Percentiles rank a stretch among this genome's conserved stretches.
Conservation (phyloP, 169 alveolate genomes). For the Cryptosporidium sp. region DNA sequence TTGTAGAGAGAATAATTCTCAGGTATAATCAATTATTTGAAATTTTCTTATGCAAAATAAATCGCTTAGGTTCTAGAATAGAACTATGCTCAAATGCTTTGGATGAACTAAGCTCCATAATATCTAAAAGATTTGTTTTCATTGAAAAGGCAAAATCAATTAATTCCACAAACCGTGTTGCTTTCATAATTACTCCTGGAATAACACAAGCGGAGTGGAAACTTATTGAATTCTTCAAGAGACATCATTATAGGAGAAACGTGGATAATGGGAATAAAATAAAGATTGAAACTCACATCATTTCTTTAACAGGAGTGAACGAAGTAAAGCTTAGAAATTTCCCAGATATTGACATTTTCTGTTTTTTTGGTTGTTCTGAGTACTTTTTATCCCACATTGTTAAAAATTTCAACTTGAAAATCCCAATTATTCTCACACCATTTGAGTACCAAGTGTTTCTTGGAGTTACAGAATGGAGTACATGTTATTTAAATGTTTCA, state of each 20-base stretch:
- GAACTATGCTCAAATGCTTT: not conserved
- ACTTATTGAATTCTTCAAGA: not conserved
- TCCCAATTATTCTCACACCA: constrained; percentile 39
- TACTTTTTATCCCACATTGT: constrained; percentile 23
- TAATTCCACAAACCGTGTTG: not conserved
- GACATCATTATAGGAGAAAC: constrained; percentile 6
- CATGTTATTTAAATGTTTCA: not conserved
- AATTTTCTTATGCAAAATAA: not conserved
- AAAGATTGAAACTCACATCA: constrained; percentile 34
- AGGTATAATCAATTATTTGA: constrained; percentile 38
- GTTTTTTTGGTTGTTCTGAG: constrained; percentile 64
- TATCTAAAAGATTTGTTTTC: constrained; percentile 27
- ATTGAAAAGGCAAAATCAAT: constrained; percentile 58
- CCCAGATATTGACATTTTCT: constrained; percentile 52
- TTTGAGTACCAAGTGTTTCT: constrained; percentile 56
- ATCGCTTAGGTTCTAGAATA: not conserved
- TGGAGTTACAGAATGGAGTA: constrained; percentile 59
- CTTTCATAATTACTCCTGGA: constrained; percentile 47
- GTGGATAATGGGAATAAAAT: constrained; percentile 8
- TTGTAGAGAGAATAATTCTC: constrained; percentile 21
- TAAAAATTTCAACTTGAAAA: not conserved
- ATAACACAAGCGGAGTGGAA: constrained; percentile 34
- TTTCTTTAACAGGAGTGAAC: constrained; percentile 35
- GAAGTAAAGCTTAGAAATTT: constrained; percentile 62
- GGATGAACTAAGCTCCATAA: not conserved